Base-by-base conservation (phyloP, 495 filamentous ascomycete species). In the Aspergillus conjunctus region DNA sequence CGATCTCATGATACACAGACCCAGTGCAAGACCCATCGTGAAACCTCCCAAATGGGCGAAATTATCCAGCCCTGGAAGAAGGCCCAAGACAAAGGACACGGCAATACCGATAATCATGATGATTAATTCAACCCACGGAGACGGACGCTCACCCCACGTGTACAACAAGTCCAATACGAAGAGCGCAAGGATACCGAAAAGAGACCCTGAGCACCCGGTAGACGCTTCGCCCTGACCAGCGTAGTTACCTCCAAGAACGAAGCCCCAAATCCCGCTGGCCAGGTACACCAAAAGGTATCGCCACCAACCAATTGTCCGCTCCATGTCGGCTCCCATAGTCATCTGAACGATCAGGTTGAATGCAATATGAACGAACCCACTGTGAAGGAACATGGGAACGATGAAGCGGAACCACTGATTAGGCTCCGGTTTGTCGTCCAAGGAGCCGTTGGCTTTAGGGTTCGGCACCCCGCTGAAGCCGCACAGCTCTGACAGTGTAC, bases 391-490 rank as follows among this genome's bases (percentile, higher is more conserved):
- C 58, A 98, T 98, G 48, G 94, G 94, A 17, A 87, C 76, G 70
- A 98, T 97, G 76, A 98, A 97, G 52, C 94, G 87, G 70, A 85
- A 98, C 94, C 94, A 98, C 71, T 98, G 94, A 66, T 97, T 87
- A 15, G 94, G 94, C 54, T 80, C 73, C 5, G 75, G 79, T 7
- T 65, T 69, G 49, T 83, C 79, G 51, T 76, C 69, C 43, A 80
- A 67, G 15, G 70, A 71, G 46, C 77, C 76, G 22, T 59, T 59
- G 1, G 68, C 61, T 7, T 66, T 54, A 14, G 88, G 89, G 56
- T 89, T 84, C 2, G 86, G 83, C 8, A 91, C 85, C 44, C 88
- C 90, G 52, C 76, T 73, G 62, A 96, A 94, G 18, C 92, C 91
- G 69, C 93, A 98, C 17, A 93, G 80, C 9, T 95, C 73, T 1